A percentile compares a stretch with the other conserved stretches of the same genome.
Evolutionary conservation across 2,329 filamentous ascomycete genomes (phyloP).

Genomic region (Aureobasidium pullulans): DNA sequence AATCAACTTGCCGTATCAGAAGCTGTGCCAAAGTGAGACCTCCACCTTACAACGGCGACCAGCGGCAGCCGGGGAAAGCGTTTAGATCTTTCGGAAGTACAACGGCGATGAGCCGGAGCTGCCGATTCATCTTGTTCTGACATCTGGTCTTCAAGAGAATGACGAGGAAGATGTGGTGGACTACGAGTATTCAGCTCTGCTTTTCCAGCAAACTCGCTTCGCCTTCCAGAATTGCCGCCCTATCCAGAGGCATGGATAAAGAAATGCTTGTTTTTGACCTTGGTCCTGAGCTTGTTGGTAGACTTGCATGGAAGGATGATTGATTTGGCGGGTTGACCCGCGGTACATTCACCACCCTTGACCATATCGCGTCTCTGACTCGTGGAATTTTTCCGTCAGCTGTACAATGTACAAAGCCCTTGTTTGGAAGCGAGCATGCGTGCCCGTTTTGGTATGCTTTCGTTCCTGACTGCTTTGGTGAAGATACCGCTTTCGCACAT

Average conservation of each 20-base stretch:
- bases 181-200: neutral
- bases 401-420: neutral
- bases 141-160: too few relatives aligned
- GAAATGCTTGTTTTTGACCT: neutral
- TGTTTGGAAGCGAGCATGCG: neutral
- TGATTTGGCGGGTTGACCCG: neutral
- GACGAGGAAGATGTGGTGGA: too few relatives aligned
- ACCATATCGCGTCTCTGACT: neutral
- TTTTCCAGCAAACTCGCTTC: too few relatives aligned
- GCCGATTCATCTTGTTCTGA: neutral
- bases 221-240: neutral
- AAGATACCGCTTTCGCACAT: neutral
- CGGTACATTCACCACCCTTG: neutral
- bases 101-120: neutral
- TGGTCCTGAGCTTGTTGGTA: neutral
- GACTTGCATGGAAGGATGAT: neutral
- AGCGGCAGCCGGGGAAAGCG: neutral
- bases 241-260: neutral
- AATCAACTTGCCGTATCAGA: neutral
- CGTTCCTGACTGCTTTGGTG: neutral
- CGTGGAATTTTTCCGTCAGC: neutral
- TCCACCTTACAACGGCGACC: neutral
- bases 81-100: neutral
- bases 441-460: neutral
- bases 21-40: neutral